Evolutionary conservation across 768 basidiomycete species (phyloP), one percentile per base, ranked within the genome.

Genomic region (Plicaturopsis crispa): DNA sequence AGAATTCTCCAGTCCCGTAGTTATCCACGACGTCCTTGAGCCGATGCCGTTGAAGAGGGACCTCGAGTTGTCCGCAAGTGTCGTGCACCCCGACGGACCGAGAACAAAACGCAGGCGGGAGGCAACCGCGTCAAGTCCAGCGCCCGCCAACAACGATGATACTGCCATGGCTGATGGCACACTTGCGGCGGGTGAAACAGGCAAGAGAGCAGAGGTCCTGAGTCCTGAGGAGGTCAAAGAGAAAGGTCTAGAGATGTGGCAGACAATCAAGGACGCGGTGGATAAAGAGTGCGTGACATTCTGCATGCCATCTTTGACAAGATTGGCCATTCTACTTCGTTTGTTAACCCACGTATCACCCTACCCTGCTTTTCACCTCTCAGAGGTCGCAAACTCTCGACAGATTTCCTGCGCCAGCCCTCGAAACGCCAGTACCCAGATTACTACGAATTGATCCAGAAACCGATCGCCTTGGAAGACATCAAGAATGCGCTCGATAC

Each of bases 391-490:
- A 55, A 63, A 47, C 65, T 85, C 41, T 77, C 83, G 18, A 45
- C 63, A 43, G 75, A 75, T 49, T 91, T 89, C 58, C 55, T 82
- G 51, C 73, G 72, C 42, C 72, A 78, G 47, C 84, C 84, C 14
- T 70, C 77, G 31, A 84, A 80, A 60, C 73, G 78, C 41, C 66
- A 67, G 41, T 89, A 86, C 59, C 76, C 89, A 28, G 91, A 93
- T 65, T 97, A 97, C 62, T 96, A 93, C 60, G 54, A 60, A 17
- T 44, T 81, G 47, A 94, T 93, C 54, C 67, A 78, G 48, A 67
- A 74, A 18, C 92, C 93, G 21, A 88, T 96, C 48, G 80, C 87
- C 19, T 67, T 96, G 36, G 84, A 89, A 31, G 88, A 93, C 46
- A 90, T 96, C 65, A 89, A 89, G 70, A 72, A 75, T 49, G 73